These are phyloP conservation scores for Trichoderma sp. DNA, from an alignment of 2,329 filamentous ascomycete genomes.

Conservation along the genomic window DNA sequence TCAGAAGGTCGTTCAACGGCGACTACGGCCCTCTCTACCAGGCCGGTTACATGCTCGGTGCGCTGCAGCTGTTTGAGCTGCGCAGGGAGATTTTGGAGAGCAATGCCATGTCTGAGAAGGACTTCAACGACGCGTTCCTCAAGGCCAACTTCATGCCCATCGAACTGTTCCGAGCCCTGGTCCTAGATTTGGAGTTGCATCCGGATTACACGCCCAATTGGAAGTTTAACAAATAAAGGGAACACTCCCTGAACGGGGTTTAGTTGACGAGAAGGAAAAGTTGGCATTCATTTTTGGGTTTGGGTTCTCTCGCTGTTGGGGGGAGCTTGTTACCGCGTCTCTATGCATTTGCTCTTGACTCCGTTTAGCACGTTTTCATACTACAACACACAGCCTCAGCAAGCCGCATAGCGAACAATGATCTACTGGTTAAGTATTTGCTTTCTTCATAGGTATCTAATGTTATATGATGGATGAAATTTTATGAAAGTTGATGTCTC, in stretches of 20 bases:
- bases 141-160: conserved; percentile 55
- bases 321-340: background rate
- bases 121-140: conserved; percentile 57
- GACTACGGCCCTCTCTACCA: conserved; percentile 61
- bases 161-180: conserved; percentile 53
- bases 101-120: conserved; percentile 48
- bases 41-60: conserved; percentile 61
- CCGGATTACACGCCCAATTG: conserved; percentile 49
- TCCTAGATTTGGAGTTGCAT: conserved; percentile 44
- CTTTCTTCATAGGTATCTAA: background rate
- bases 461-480: conserved; percentile 12
- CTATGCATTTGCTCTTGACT: conserved; percentile 7
- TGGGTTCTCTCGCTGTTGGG: background rate
- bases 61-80: conserved; percentile 55
- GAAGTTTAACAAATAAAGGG: conserved; percentile 47
- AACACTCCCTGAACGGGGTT: background rate
- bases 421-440: background rate
- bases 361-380: conserved; percentile 1
- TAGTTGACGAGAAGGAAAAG: background rate
- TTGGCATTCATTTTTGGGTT: background rate
- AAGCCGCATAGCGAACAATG: conserved; percentile 11
- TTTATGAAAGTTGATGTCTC: conserved; percentile 1
- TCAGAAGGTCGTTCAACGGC: conserved; percentile 56
- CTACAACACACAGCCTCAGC: background rate
- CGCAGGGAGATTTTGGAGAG: conserved; percentile 48